A percentile compares a stretch with the other conserved stretches of the same genome.
phyloP scores from a whole-genome alignment of 140 eudicot species.

The Ambrosia hybrid region DNA sequence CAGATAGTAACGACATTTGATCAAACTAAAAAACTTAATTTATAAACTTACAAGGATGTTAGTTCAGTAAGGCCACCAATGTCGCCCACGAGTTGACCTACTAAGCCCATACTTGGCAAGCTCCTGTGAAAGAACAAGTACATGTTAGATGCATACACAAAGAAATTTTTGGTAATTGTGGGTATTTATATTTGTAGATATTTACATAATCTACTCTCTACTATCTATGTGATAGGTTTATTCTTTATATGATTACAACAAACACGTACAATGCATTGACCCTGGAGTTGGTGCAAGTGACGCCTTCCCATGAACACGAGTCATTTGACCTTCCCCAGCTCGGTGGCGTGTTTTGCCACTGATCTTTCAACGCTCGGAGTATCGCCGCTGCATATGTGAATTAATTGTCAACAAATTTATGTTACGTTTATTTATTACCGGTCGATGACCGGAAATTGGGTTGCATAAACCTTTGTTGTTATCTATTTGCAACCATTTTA shows the following conservation, averaged over 20 bases:
- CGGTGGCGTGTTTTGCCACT: constrained; percentile 85
- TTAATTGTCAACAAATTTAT: not conserved
- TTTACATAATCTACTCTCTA: no score
- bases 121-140: constrained; percentile 48
- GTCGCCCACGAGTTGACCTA: constrained; percentile 77
- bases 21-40: not conserved
- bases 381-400: constrained; percentile 51
- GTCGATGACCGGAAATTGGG: no score
- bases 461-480: no score
- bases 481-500: no score
- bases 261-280: constrained; percentile 38
- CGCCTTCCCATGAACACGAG: constrained; percentile 96
- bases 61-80: constrained; percentile 80
- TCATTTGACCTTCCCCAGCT: constrained; percentile 81
- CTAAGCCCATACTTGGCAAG: constrained; percentile 73
- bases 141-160: not conserved
- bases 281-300: constrained; percentile 73
- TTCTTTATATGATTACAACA: not conserved
- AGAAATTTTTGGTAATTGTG: no score
- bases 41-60: constrained; percentile 64
- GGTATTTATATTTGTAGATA: no score
- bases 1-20: constrained; percentile 3
- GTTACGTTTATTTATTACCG: no score
- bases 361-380: constrained; percentile 64
- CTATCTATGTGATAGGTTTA: no score